Evolutionary conservation across 108 stramenopile genomes (phyloP).

Genomic region (Nannochloropsis salina): DNA sequence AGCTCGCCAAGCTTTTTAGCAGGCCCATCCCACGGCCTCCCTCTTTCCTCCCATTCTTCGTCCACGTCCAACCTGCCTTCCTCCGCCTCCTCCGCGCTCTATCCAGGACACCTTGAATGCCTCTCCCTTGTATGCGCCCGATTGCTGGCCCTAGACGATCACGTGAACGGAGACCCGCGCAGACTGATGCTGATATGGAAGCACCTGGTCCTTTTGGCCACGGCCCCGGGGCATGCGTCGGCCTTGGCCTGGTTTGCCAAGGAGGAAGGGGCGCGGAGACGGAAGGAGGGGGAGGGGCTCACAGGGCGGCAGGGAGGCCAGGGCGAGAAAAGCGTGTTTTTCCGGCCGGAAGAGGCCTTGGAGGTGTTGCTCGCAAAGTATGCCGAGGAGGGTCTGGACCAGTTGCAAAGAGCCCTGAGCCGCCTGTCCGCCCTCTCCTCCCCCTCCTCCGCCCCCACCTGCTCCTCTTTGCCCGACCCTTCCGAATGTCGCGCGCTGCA

Average conservation of each 20-base stretch:
- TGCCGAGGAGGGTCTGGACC: not conserved
- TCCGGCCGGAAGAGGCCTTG: not conserved
- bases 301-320: not conserved
- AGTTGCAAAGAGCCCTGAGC: not conserved
- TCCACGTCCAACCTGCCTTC: not conserved
- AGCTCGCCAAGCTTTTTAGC: not conserved
- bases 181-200: not conserved
- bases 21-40: too few relatives aligned
- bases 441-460: not conserved
- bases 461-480: not conserved
- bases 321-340: not conserved
- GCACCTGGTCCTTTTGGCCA: not conserved
- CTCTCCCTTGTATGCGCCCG: not conserved
- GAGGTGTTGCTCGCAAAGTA: not conserved
- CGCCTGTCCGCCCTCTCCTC: not conserved
- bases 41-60: not conserved
- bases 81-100: not conserved
- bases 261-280: not conserved
- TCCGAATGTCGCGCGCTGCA: not conserved
- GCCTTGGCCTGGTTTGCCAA: not conserved
- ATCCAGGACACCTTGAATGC: not conserved
- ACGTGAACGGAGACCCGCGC: not conserved
- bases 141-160: not conserved
- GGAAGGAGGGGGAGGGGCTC: not conserved
- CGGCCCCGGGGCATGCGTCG: not conserved